Base-by-base conservation (phyloP, 768 basidiomycete species). In the Cyclocybe cylindracea region DNA sequence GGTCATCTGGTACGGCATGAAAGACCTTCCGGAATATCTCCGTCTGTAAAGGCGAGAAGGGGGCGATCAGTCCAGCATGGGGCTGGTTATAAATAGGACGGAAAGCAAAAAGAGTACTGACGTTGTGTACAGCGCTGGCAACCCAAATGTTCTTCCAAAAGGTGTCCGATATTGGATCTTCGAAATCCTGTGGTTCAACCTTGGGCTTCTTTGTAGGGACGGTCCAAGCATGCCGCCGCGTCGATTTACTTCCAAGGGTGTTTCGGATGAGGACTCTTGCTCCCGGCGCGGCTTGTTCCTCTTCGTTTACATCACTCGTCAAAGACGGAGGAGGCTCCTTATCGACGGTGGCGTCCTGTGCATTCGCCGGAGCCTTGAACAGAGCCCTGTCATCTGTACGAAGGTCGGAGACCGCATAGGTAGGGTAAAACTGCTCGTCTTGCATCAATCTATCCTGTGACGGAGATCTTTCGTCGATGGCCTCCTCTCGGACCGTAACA, bases 1-100 rank as follows among this genome's bases (percentile, higher is more conserved):
- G 76, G 66, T 99, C 95, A 66, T 98, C 96, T 5, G 97, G 96
- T 48, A 95, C 75, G 34, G 89, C 87, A 61, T 93, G 87, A 75
- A 99, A 99, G 3, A 98, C 94, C 65, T 91, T 95, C 49, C 94
- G 87, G 71, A 83, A 98, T 57, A 98, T 93, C 66, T 96, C 91
- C 55, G 96, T 99, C 94, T 95, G 45, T 10, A 48, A 46, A 32
- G 38, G 33, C 19, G 42, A 43, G 53, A 45, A 44, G 31, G 29
- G 32, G 32, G 39, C 19, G 56, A 38, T 61, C 52, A 61, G 60
- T 49, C 10, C 42, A 56, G 48, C 46, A 57, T 53, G 54, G 49
- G 44, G 34, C 45, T 38, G 4, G 16, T 29, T 54, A 39, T 61
- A 54, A 39, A 47, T 44, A 57, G 31, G 47, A 47, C 14, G 48